phyloP scores from a whole-genome alignment of 108 stramenopile genomes.

The Nitzschia inconspicua region DNA sequence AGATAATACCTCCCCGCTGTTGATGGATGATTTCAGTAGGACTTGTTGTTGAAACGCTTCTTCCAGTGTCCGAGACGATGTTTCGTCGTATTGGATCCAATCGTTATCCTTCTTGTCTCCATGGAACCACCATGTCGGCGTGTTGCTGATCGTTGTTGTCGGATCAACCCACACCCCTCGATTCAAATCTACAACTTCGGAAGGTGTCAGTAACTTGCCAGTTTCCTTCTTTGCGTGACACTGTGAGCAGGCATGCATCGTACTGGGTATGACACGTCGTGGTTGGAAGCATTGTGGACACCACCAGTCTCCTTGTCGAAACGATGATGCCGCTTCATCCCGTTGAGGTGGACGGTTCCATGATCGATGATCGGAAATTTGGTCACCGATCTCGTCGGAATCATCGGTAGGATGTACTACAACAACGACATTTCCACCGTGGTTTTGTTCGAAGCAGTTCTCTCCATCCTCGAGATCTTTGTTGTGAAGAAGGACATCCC shows the following conservation, averaged over 20 bases:
- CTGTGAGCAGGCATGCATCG: not conserved
- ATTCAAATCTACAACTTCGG: not conserved
- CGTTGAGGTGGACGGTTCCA: not conserved
- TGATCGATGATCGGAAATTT: too few relatives aligned
- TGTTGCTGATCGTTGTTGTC: not conserved
- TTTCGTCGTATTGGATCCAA: slow-evolving; percentile 21
- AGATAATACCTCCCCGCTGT: not conserved
- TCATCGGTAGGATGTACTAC: too few relatives aligned
- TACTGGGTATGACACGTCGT: not conserved
- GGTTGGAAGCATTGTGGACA: slow-evolving; percentile 12
- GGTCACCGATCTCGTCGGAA: not conserved
- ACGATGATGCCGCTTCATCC: slow-evolving; percentile 27
- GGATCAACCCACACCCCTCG: not conserved
- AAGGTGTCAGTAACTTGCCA: not conserved
- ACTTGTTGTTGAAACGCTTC: slow-evolving; percentile 6
- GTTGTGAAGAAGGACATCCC: slow-evolving; percentile 3
- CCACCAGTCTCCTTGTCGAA: slow-evolving; percentile 37
- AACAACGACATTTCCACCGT: not conserved
- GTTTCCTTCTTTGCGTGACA: not conserved
- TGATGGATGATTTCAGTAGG: not conserved
- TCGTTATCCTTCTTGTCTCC: slow-evolving; percentile 26
- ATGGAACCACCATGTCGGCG: slow-evolving; percentile 27
- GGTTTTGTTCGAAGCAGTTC: not conserved
- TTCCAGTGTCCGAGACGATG: slow-evolving; percentile 15
- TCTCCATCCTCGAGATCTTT: not conserved